Percentiles rank a stretch among this genome's conserved stretches.
Evolutionary conservation across 2,329 filamentous ascomycete genomes (phyloP).

Genomic region (Whalleya microplaca): DNA sequence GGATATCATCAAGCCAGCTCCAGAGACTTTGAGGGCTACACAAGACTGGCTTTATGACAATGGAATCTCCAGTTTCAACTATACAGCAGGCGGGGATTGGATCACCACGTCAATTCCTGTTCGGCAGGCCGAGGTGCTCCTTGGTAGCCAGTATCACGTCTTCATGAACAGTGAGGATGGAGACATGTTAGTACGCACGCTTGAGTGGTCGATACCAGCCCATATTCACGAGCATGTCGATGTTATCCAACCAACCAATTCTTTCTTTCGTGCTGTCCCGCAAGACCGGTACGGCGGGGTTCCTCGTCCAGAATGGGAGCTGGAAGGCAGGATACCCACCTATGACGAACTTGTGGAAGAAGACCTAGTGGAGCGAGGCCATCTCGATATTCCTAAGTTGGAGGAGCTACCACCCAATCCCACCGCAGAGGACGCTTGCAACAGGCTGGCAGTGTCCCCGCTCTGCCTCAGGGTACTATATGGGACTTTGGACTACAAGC

Average conservation of each 20-base stretch:
- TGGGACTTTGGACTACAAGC: neutral
- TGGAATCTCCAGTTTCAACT: neutral
- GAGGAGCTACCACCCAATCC: neutral
- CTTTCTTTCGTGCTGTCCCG: constrained; percentile 36
- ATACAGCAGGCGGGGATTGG: neutral
- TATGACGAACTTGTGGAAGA: constrained; percentile 5
- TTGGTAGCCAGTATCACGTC: neutral
- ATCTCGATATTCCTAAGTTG: neutral
- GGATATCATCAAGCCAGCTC: neutral
- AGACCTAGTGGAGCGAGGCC: neutral
- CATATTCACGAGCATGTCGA: constrained; percentile 45
- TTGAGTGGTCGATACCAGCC: constrained; percentile 32
- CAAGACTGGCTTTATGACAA: neutral
- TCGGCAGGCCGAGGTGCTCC: neutral
- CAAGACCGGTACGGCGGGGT: constrained; percentile 34
- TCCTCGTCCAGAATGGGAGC: neutral
- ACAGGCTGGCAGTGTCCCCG: neutral
- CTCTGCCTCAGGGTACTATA: neutral
- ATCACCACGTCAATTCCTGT: neutral
- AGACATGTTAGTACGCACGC: neutral
- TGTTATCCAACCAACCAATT: constrained; percentile 50
- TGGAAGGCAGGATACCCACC: constrained; percentile 1
- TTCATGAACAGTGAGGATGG: neutral
- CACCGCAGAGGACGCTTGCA: neutral
- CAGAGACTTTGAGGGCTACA: neutral